Percentiles rank a stretch among this genome's conserved stretches.
These are phyloP conservation scores for Hypericum perforatum DNA, from an alignment of 345 rosid genomes.

Conservation along the genomic window DNA sequence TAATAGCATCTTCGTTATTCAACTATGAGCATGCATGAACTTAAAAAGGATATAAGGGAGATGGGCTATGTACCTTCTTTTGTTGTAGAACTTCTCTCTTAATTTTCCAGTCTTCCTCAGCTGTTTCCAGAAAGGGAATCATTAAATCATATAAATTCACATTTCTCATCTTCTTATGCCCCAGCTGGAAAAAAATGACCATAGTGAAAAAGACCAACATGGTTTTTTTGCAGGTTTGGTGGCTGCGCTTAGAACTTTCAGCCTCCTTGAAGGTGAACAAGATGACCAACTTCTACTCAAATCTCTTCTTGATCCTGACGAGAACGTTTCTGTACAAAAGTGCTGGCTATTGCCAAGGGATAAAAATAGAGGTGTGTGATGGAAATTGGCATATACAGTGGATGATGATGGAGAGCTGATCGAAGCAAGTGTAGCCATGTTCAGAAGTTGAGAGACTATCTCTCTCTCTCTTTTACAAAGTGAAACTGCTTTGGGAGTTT, in stretches of 20 bases:
- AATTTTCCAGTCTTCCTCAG: constrained; percentile 90
- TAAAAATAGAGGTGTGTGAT: constrained; percentile 26
- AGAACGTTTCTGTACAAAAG: constrained; percentile 6
- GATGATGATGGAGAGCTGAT: constrained; percentile 27
- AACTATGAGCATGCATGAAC: too few relatives aligned
- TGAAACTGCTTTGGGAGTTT: neutral
- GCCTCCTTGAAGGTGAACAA: constrained; percentile 14
- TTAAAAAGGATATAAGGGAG: neutral
- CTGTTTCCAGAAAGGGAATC: constrained; percentile 42
- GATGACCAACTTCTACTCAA: constrained; percentile 13
- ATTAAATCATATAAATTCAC: neutral
- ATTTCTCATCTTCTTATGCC: too few relatives aligned
- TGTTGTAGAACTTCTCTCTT: constrained; percentile 70
- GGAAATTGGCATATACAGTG: constrained; percentile 12
- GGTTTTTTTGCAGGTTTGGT: constrained; percentile 84
- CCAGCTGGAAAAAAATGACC: too few relatives aligned
- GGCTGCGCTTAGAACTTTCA: constrained; percentile 48
- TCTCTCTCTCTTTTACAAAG: neutral
- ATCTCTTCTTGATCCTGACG: constrained; percentile 14
- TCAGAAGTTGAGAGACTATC: neutral
- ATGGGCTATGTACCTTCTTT: constrained; percentile 51
- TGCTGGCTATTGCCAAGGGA: constrained; percentile 23
- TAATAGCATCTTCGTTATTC: too few relatives aligned
- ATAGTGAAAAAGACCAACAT: constrained; percentile 31
- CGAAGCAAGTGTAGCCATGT: constrained; percentile 55